These are phyloP conservation scores for barley (Hordeum vulgare) DNA, from an alignment of 176 grass and related monocot genomes.

Conservation along the genomic window MorexV3_pseudomolecules_assembly NC_058522.1:387901085-387901584, in stretches of 20 bases:
- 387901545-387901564: conserved; percentile 17
- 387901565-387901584: conserved; percentile 21
- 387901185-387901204: neutral
- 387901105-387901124: conserved; percentile 7
- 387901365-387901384: conserved; percentile 7
- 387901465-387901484: conserved; percentile 32
- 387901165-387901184: conserved; percentile 20
- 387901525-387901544: conserved; percentile 23
- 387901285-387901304: conserved; percentile 9
- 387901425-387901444: neutral
- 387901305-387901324: conserved; percentile 20
- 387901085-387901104: conserved; percentile 26
- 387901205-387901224: neutral
- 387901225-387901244: neutral
- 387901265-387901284: conserved; percentile 24
- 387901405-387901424: neutral
- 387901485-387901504: conserved; percentile 21
- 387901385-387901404: conserved; percentile 5
- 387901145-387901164: conserved; percentile 27
- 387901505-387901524: conserved; percentile 21
- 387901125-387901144: neutral
- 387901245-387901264: conserved; percentile 19
- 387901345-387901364: conserved; percentile 12
- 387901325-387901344: conserved; percentile 4
- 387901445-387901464: conserved; percentile 34